Base-by-base conservation (phyloP, 495 filamentous ascomycete genomes). In the Tuber borchii region DNA sequence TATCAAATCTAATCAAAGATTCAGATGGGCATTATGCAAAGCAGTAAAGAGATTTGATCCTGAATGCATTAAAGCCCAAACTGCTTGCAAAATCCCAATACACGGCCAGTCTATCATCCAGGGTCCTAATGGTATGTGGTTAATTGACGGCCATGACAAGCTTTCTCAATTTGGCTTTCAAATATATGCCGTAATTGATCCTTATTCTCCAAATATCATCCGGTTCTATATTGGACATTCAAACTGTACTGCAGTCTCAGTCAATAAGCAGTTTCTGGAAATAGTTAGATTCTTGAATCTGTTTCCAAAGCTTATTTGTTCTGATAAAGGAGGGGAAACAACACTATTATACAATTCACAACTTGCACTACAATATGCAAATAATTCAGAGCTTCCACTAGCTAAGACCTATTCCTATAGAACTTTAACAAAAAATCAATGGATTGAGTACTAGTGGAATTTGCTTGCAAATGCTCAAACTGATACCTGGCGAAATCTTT, bases 101-200 rank as follows among this genome's bases (percentile, higher is more conserved):
- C 19, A 65, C 16, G 40, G 26, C 16, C 10, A 56, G 20, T 78
- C 69, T 42, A 68, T 69, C 9, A 37, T n/a, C 31, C 22, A 51
- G 0, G 71, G 71, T 20, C 70, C 51, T 31, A 76, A 76, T 39
- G 43, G 40, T 19, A 37, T 48, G 8, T 76, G 71, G 75, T 73
- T 71, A 44, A 70, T 73, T 76, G 61, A 76, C 73, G 75, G 70
- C 0, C 75, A 76, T 73, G 45, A 43, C 1, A 73, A 76, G 22
- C n/a, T 76, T 6, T 34, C 34, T 8, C 56, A 34, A 9, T 73
- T 72, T 69, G 75, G 75, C 5, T 65, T 76, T 10, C 43, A 73
- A n/a, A 73, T 76, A 2, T 76, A 73, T 76, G 45, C 46, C 20
- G 71, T 48, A 42, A 76, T 76, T 34, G 51, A 73, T 73, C 48